phyloP scores from a whole-genome alignment of 495 filamentous ascomycete species.

The Aspergillus campestris region DNA sequence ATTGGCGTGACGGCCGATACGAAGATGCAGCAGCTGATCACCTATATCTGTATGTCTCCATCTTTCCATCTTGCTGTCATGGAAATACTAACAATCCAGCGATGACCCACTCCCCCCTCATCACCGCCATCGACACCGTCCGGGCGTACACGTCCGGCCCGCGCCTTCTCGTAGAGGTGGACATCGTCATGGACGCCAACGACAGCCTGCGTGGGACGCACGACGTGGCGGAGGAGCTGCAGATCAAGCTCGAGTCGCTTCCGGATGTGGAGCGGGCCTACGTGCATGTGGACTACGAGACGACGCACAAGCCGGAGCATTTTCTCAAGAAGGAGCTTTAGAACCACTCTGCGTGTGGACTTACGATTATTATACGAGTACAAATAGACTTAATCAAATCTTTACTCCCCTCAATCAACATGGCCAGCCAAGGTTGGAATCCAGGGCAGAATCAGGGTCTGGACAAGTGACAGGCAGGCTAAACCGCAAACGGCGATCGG shows the following conservation, averaged over 20 bases:
- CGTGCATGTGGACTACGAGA: constrained; percentile 97
- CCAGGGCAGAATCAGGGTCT: too few relatives aligned
- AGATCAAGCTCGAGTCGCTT: constrained; percentile 87
- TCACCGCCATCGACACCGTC: constrained; percentile 87
- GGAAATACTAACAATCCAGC: constrained; percentile 26
- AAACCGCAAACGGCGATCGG: too few relatives aligned
- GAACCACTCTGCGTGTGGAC: constrained; percentile 2
- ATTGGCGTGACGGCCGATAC: constrained; percentile 83
- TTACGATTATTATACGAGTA: too few relatives aligned
- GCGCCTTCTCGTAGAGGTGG: constrained; percentile 81
- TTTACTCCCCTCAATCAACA: too few relatives aligned
- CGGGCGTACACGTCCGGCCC: constrained; percentile 88
- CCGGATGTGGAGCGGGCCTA: constrained; percentile 92
- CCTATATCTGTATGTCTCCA: constrained; percentile 68
- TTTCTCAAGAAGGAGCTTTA: constrained; percentile 56
- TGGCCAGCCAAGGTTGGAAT: too few relatives aligned
- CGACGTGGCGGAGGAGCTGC: constrained; percentile 88
- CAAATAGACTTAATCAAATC: too few relatives aligned
- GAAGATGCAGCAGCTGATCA: constrained; percentile 85
- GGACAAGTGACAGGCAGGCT: too few relatives aligned
- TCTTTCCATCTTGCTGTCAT: not conserved
- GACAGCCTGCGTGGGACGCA: constrained; percentile 70
- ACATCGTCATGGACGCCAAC: constrained; percentile 73
- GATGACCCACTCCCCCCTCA: constrained; percentile 78
- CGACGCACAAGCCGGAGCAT: constrained; percentile 86